Conservation (phyloP, 441 rosid genomes). For the Brassica hybrid region DNA sequence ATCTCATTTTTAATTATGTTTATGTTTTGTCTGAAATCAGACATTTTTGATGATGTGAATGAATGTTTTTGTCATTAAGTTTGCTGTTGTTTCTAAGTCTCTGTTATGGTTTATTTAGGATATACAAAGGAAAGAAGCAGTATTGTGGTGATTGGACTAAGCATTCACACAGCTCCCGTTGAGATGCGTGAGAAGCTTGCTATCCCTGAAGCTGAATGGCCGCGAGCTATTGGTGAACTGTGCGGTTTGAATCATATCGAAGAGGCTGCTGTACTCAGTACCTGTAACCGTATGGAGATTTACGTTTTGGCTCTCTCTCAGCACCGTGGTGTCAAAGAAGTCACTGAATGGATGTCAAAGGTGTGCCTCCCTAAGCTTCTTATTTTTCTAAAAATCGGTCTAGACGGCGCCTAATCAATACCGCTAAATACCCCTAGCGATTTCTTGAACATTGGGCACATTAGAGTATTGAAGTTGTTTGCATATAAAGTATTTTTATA, state of each 20-base stretch:
- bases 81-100: constrained; percentile 9
- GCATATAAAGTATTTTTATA: too few species aligned
- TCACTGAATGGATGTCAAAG: constrained; percentile 99
- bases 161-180: constrained; percentile 91
- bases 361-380: constrained; percentile 53
- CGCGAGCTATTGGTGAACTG: constrained; percentile 84
- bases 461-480: constrained; percentile 1
- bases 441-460: background rate
- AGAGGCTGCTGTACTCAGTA: constrained; percentile 99
- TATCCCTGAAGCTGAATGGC: constrained; percentile 99
- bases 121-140: constrained; percentile 94
- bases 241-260: constrained; percentile 91
- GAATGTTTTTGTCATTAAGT: background rate
- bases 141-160: constrained; percentile 91
- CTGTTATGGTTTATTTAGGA: constrained; percentile 51
- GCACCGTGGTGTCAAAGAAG: constrained; percentile 96
- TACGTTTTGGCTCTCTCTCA: constrained; percentile 94
- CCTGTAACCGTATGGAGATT: constrained; percentile 97
- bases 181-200: constrained; percentile 99
- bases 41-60: background rate
- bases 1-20: background rate
- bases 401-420: background rate
- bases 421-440: background rate
- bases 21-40: background rate
- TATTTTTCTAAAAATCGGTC: background rate